Conservation (phyloP, 371 early-diverging fungal genomes). For the Mortierella sp. region DNA sequence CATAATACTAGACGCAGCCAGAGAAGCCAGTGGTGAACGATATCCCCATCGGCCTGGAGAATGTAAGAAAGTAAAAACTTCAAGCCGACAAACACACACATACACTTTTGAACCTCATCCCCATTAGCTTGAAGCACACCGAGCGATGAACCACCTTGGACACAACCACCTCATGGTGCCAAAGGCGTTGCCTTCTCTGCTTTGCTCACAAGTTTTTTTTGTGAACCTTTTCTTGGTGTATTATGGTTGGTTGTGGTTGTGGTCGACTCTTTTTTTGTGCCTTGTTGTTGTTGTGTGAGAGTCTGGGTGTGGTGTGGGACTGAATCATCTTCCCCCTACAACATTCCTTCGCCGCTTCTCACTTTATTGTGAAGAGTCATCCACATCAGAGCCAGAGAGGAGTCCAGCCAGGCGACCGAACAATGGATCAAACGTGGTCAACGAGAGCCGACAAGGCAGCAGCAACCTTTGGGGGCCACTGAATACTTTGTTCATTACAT, state of each 20-base stretch:
- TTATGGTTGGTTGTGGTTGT: neutral
- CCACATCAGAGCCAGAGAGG: neutral
- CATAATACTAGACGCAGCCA: constrained; percentile 32
- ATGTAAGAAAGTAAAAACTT: constrained; percentile 76
- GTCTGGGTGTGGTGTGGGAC: constrained; percentile 1
- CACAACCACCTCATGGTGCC: neutral
- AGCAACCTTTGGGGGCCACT: neutral
- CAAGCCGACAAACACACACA: neutral
- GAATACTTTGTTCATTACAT: neutral
- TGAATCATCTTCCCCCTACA: neutral
- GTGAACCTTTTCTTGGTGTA: neutral
- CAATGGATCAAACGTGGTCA: constrained; percentile 1
- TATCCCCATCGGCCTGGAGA: constrained; percentile 83
- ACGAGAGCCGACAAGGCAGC: neutral
- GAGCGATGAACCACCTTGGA: neutral
- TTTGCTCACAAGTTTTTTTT: constrained; percentile 3
- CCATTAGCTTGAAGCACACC: neutral
- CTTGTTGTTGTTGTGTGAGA: neutral
- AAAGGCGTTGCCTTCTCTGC: neutral
- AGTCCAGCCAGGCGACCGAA: neutral
- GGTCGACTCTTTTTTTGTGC: neutral
- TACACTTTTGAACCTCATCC: too few species aligned
- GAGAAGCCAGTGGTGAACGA: constrained; percentile 50
- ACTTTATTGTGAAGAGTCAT: neutral
- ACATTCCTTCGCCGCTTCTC: neutral